Conservation (phyloP, 306 rosid species). For the Malus asiatica region DNA sequence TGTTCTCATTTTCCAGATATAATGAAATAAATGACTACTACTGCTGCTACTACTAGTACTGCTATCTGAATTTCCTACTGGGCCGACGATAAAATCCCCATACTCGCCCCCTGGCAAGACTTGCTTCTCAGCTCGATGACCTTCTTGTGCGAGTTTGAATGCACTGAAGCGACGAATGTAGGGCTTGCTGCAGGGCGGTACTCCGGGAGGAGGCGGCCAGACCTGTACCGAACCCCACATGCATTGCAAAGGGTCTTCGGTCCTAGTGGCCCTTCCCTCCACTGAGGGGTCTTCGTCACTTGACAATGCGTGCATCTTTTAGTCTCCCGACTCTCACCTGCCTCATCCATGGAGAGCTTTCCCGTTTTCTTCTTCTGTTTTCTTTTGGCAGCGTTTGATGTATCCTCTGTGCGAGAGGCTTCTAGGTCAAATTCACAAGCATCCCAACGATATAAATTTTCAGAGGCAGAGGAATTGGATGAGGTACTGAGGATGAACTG, state of each 20-base stretch:
- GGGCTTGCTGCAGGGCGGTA: constrained; percentile 87
- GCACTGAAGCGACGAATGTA: constrained; percentile 51
- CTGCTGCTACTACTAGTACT: neutral
- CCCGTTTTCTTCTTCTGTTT: constrained; percentile 34
- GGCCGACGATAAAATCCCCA: constrained; percentile 19
- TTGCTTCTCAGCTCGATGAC: constrained; percentile 71
- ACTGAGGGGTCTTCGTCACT: constrained; percentile 71
- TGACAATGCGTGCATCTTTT: constrained; percentile 68
- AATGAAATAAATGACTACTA: constrained; percentile 19
- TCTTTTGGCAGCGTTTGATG: constrained; percentile 19
- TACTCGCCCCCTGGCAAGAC: constrained; percentile 21
- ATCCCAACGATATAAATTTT: constrained; percentile 6
- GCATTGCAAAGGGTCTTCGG: constrained; percentile 91
- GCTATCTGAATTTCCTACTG: constrained; percentile 29
- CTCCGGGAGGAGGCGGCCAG: constrained; percentile 79
- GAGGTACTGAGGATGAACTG: constrained; percentile 14
- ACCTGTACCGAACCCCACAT: constrained; percentile 84
- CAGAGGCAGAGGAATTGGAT: constrained; percentile 6
- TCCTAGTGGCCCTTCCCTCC: constrained; percentile 90
- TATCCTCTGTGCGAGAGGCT: constrained; percentile 14
- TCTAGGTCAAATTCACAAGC: constrained; percentile 32
- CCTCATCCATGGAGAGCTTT: constrained; percentile 11
- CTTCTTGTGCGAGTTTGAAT: constrained; percentile 79
- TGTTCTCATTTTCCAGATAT: constrained; percentile 23
- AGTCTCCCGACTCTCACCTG: constrained; percentile 2